A percentile compares a stretch with the other conserved stretches of the same genome.
Conservation (phyloP, 2,329 filamentous ascomycete species). For the Penicillium digitatum region DNA sequence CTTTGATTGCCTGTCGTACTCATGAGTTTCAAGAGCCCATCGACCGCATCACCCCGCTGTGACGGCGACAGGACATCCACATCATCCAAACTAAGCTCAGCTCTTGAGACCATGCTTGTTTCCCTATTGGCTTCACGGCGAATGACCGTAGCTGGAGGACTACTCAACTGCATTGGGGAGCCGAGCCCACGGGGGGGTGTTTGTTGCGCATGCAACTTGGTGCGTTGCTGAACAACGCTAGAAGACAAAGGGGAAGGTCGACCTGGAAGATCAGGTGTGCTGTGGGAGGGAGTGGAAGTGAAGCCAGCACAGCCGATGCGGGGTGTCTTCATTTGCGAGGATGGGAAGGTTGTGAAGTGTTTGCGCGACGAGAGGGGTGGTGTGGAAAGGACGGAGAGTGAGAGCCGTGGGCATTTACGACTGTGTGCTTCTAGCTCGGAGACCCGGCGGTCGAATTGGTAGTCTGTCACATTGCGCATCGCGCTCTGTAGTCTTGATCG, state of each 20-base stretch:
- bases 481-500: constrained; percentile 39
- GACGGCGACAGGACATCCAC: constrained; percentile 21
- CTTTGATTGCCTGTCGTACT: constrained; percentile 31
- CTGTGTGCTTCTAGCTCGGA: constrained; percentile 42
- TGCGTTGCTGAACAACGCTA: constrained; percentile 8
- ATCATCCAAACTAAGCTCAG: constrained; percentile 1
- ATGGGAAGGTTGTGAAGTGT: constrained; percentile 14
- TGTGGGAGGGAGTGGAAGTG: constrained; percentile 20
- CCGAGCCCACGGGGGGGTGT: constrained; percentile 20
- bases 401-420: constrained; percentile 33
- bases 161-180: constrained; percentile 37
- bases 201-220: constrained; percentile 13
- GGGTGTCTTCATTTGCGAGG: constrained; percentile 19
- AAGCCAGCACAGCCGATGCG: constrained; percentile 16
- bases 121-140: constrained; percentile 17
- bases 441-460: constrained; percentile 40
- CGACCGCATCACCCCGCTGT: constrained; percentile 37
- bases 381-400: constrained; percentile 21
- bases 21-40: constrained; percentile 41
- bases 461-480: constrained; percentile 38
- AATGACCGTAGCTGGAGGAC: constrained; percentile 31
- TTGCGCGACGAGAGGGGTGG: constrained; percentile 17
- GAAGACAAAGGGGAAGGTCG: constrained; percentile 14
- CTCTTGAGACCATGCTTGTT: constrained; percentile 6
- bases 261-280: constrained; percentile 22